Base-by-base conservation (phyloP, 768 basidiomycete species). In the Termitomyces sp. region DNA sequence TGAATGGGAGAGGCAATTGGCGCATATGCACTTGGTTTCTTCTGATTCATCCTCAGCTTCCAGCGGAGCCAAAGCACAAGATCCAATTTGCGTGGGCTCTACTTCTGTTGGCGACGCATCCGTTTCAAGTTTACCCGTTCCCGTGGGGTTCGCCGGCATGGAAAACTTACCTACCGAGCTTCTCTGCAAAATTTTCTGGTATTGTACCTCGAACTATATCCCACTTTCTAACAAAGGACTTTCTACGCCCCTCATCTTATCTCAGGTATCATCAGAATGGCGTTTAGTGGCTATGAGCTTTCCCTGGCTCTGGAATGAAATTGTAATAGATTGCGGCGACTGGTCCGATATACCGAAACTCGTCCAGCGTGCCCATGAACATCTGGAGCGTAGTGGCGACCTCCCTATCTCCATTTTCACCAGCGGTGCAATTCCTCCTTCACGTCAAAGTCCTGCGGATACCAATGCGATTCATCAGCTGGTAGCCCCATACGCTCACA, bases 241-340 rank as follows among this genome's bases (percentile, higher is more conserved):
- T 12, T 55, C 57, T 18, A 57, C 44, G 1, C 52, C 53, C 13
- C 10, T 51, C 20, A 27, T 26, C 1, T 5, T 63, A 26, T 36
- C 56, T 24, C 56, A 58, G 16, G 59, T 63, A 14, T 63, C 24
- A 4, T 42, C 37, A 9, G 43, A 22, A 43, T 63, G 62, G 62
- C 56, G 59, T 43, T n/a, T 24, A 4, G 39, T 63, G 7, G 53
- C 53, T 12, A 39, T 55, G 8, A 8, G 32, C n/a, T 46, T 44
- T 5, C 56, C 56, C 2, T 55, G 48, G 44, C 52, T 63, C 1
- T 63, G 62, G 62, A 58, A 57, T 26, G 27, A 56, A 14, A 49
- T 63, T 8, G 6, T 34, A 9, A 34, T 63, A n/a, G 53, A 63
- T 20, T 63, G 49, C 8, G 56, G 56, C 0, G 53, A 63, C 26